A percentile compares a stretch with the other conserved stretches of the same genome.
Conservation (phyloP, 2,329 filamentous ascomycete genomes). For the Alternaria panax region DNA sequence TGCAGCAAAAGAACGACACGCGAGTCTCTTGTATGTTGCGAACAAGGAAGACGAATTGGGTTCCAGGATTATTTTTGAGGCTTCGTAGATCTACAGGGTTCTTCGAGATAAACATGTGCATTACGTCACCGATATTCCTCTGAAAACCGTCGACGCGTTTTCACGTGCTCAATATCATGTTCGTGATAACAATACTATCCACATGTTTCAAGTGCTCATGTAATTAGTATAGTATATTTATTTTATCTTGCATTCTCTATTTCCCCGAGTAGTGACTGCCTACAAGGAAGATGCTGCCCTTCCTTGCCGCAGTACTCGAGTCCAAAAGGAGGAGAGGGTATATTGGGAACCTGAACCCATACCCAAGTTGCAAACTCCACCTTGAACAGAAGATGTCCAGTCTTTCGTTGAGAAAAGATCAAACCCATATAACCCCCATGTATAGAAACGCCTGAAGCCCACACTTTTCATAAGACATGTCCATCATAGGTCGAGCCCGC, state of each 20-base stretch:
- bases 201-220: no score
- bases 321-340: constrained; percentile 7
- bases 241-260: background rate
- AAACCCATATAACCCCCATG: background rate
- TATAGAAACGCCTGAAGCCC: background rate
- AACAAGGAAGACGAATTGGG: background rate
- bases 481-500: constrained; percentile 12
- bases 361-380: background rate
- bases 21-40: background rate
- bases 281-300: background rate
- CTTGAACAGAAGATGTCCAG: background rate
- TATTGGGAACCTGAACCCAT: constrained; percentile 3
- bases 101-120: background rate
- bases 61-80: background rate
- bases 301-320: background rate
- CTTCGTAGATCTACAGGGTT: background rate
- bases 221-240: background rate
- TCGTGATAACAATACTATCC: no score
- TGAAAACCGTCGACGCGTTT: background rate
- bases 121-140: constrained; percentile 4
- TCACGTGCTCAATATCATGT: no score
- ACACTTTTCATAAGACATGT: constrained; percentile 32
- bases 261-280: background rate
- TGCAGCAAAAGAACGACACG: constrained; percentile 5
- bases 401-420: background rate